Evolutionary conservation across 2,329 filamentous ascomycete genomes (phyloP).

Genomic region (Hirsutella rhossiliensis): DNA sequence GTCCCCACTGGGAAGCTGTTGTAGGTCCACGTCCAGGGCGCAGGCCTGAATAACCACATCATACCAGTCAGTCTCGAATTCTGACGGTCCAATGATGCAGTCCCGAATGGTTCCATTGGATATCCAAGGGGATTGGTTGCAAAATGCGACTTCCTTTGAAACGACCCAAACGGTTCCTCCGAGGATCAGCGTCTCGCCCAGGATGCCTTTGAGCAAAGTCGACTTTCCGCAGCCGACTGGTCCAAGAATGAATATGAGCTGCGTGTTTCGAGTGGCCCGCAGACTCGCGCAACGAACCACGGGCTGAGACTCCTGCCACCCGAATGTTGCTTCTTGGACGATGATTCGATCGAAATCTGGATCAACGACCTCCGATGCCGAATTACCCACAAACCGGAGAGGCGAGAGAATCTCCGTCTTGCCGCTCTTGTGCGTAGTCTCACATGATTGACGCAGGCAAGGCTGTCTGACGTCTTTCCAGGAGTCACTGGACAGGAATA

Average conservation of each 20-base stretch:
- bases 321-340: not conserved
- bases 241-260: not conserved
- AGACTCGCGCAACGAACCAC: not conserved
- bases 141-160: constrained; percentile 8
- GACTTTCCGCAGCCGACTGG: not conserved
- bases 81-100: constrained; percentile 10
- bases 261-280: not conserved
- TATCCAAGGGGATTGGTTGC: constrained; percentile 11
- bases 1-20: constrained; percentile 9
- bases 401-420: too few species aligned
- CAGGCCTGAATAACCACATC: constrained; percentile 8
- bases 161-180: constrained; percentile 7
- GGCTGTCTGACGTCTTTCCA: too few species aligned
- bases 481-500: not conserved
- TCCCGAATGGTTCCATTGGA: constrained; percentile 9
- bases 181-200: constrained; percentile 3
- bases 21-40: constrained; percentile 7
- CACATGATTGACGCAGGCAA: not conserved
- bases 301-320: not conserved
- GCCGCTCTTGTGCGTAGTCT: not conserved
- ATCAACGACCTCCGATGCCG: not conserved
- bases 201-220: not conserved
- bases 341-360: not conserved
- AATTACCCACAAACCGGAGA: not conserved
- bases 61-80: constrained; percentile 9